These are phyloP conservation scores for Canavalia gladiata DNA, from an alignment of 306 rosid species.

Conservation along the genomic window DNA sequence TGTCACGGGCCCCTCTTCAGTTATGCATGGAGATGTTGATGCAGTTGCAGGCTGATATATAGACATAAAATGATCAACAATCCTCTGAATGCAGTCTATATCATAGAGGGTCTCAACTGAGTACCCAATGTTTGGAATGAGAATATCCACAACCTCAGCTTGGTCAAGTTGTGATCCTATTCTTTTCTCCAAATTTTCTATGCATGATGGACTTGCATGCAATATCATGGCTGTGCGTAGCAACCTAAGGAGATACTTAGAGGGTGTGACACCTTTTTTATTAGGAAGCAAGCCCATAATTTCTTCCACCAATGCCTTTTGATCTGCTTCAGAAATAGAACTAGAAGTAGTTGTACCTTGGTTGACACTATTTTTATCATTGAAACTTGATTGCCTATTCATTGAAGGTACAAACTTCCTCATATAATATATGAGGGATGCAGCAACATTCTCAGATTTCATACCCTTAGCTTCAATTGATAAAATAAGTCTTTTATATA, in stretches of 20 bases:
- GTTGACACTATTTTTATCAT: conserved; percentile 57
- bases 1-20: conserved; percentile 61
- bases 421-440: conserved; percentile 67
- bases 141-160: conserved; percentile 73
- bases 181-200: conserved; percentile 83
- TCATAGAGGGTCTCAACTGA: conserved; percentile 86
- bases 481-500: conserved; percentile 67
- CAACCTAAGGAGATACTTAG: conserved; percentile 71
- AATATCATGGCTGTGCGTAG: conserved; percentile 73
- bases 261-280: conserved; percentile 65
- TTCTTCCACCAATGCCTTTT: conserved; percentile 73
- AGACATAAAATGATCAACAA: conserved; percentile 76
- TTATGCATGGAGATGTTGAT: conserved; percentile 65
- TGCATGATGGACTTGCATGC: conserved; percentile 75
- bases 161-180: conserved; percentile 79
- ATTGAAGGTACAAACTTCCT: conserved; percentile 71
- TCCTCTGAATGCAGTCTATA: conserved; percentile 80
- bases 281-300: conserved; percentile 71
- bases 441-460: conserved; percentile 70
- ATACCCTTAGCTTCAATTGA: conserved; percentile 76
- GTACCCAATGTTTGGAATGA: conserved; percentile 80
- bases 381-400: conserved; percentile 70
- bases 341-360: conserved; percentile 52
- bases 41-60: conserved; percentile 53
- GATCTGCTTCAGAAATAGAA: conserved; percentile 67